These are phyloP conservation scores for Trifolium pratense DNA, from an alignment of 306 rosid genomes.

Conservation along the genomic window DNA sequence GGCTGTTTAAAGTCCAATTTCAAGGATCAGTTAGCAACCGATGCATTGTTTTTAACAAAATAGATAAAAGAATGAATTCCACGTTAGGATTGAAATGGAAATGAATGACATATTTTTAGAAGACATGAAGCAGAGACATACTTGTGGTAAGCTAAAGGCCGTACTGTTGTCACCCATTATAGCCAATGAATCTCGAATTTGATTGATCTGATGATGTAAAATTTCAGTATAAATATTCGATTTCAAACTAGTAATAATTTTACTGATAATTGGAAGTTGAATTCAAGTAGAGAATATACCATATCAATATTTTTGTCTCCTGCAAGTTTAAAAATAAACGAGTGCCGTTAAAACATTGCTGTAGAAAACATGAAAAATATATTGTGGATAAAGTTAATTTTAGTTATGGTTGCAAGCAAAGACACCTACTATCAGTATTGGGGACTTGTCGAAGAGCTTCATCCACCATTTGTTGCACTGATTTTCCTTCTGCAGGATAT, in stretches of 20 bases:
- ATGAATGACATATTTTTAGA: slow-evolving; percentile 17
- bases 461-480: slow-evolving; percentile 85
- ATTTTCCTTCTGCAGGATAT: slow-evolving; percentile 73
- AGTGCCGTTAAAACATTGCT: slow-evolving; percentile 40
- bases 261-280: slow-evolving; percentile 36
- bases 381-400: slow-evolving; percentile 26
- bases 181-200: slow-evolving; percentile 97
- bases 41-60: slow-evolving; percentile 25
- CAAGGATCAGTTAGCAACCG: slow-evolving; percentile 19
- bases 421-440: slow-evolving; percentile 62
- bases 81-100: neutral
- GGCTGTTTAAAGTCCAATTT: slow-evolving; percentile 68
- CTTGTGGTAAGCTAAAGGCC: slow-evolving; percentile 98
- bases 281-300: slow-evolving; percentile 60
- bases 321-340: slow-evolving; percentile 58
- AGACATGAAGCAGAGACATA: slow-evolving; percentile 46
- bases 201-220: slow-evolving; percentile 78
- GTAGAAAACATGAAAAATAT: slow-evolving; percentile 20
- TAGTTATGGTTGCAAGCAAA: slow-evolving; percentile 23
- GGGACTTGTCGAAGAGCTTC: slow-evolving; percentile 86
- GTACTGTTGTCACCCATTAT: slow-evolving; percentile 97
- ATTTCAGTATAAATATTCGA: slow-evolving; percentile 39
- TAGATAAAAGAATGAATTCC: slow-evolving; percentile 11
- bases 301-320: slow-evolving; percentile 89
- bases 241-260: slow-evolving; percentile 31